Conservation (phyloP, 805 yeast species). For the Henningerozyma blattae region DNA sequence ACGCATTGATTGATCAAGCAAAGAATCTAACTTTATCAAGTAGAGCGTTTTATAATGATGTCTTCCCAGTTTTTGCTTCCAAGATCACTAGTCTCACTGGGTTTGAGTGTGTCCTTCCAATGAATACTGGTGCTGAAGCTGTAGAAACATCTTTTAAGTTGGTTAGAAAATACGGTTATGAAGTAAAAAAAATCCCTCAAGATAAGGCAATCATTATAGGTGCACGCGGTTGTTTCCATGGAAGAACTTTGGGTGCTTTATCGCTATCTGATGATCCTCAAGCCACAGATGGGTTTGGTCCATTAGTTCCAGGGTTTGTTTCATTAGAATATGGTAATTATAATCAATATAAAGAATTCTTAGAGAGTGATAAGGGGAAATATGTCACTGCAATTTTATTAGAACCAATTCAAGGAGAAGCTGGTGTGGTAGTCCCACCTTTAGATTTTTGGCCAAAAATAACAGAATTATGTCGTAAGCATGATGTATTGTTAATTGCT, state of each 20-base stretch:
- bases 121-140: slow-evolving; percentile 99
- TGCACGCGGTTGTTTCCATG: slow-evolving; percentile 89
- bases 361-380: slow-evolving; percentile 64
- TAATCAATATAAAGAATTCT: slow-evolving; percentile 55
- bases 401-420: slow-evolving; percentile 98
- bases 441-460: slow-evolving; percentile 65
- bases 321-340: slow-evolving; percentile 64
- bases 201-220: slow-evolving; percentile 80
- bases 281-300: slow-evolving; percentile 81
- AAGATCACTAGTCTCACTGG: slow-evolving; percentile 79
- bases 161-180: slow-evolving; percentile 97
- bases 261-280: slow-evolving; percentile 90
- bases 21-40: slow-evolving; percentile 73
- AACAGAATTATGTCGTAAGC: slow-evolving; percentile 58
- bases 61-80: slow-evolving; percentile 77
- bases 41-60: slow-evolving; percentile 85
- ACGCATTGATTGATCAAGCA: slow-evolving; percentile 81
- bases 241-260: slow-evolving; percentile 88
- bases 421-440: slow-evolving; percentile 94
- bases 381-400: slow-evolving; percentile 80
- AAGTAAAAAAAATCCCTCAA: slow-evolving; percentile 68
- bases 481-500: slow-evolving; percentile 82
- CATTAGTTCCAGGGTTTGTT: slow-evolving; percentile 73
- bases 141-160: slow-evolving; percentile 90
- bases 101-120: slow-evolving; percentile 89